phyloP scores from a whole-genome alignment of 441 rosid genomes.

The Euphorbia corollata region DNA sequence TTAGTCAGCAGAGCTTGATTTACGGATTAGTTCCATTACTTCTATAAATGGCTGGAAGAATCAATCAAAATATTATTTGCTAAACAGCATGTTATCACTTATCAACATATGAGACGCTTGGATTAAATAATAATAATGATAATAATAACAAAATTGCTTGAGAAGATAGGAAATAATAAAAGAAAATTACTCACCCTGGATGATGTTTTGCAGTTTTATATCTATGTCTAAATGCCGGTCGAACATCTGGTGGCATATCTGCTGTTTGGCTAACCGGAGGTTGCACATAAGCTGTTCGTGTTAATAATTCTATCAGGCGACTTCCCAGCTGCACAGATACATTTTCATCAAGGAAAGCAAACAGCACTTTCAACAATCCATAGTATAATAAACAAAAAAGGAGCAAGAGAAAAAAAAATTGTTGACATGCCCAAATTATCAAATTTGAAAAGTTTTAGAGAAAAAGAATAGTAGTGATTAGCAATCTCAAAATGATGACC shows the following conservation, averaged over 20 bases:
- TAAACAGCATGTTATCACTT: neutral
- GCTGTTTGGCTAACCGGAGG: constrained; percentile 61
- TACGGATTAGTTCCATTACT: constrained; percentile 10
- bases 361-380: neutral
- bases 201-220: constrained; percentile 44
- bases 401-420: neutral
- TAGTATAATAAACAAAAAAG: neutral
- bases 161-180: neutral
- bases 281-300: constrained; percentile 76
- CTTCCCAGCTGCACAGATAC: constrained; percentile 64
- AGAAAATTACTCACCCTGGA: constrained; percentile 44
- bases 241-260: constrained; percentile 64
- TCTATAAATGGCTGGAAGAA: constrained; percentile 1
- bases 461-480: neutral
- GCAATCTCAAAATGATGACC: constrained; percentile 23
- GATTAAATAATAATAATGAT: constrained; percentile 3
- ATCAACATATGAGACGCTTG: neutral
- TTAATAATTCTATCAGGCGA: constrained; percentile 66
- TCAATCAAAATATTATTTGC: neutral
- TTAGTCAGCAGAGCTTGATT: constrained; percentile 1
- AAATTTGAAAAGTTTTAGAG: neutral
- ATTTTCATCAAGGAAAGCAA: constrained; percentile 11
- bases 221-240: constrained; percentile 80
- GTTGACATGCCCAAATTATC: neutral
- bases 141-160: neutral